Evolutionary conservation across 352 stramenopile species (phyloP), one percentile per base, ranked within the genome.

Genomic region (Saprolegnia parasitica): DNA sequence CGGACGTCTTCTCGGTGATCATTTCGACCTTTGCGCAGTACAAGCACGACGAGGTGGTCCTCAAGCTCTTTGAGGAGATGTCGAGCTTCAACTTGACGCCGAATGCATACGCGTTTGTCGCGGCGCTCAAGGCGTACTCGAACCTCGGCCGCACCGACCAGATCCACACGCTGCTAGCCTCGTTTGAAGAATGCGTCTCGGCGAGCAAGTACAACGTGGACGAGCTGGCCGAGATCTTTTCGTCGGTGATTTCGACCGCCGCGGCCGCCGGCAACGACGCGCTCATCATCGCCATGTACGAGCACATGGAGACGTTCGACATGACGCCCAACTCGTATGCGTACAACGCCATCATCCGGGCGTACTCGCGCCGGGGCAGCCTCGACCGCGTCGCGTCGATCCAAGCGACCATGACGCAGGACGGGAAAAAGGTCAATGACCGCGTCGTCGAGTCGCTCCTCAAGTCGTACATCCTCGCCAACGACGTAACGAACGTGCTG

Each of bases 271-370:
- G 83, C 2, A 84, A 92, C 71, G 77, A 94, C 68, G 82, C 90
- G 55, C 83, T 93, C 56, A 82, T 94, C 15, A 74, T 88, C 46
- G 82, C 83, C 29, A 68, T 94, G 15, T 93, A 87, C 68, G 78
- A 91, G 64, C 86, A 77, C 18, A 91, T 88, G 84, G 78, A 85
- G 39, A 73, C 77, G 29, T 77, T 90, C 42, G 67, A 65, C 1
- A 71, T 93, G 9, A 52, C 72, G 72, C 81, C 83, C 24, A 94
- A 94, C 65, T 81, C 84, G 55, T 94, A 91, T 52, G 86, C 84
- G 26, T 81, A 81, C 63, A 91, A 92, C 58, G 86, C 86, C 11
- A 83, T 84, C 8, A 81, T 92, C 64, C 72, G 78, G 6, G 84
- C 84, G 1, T 92, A 90, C 67, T 91, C 86, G 21, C 84, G 84